phyloP scores from a whole-genome alignment of 352 stramenopile species.

The Lagenidium sp. region DNA sequence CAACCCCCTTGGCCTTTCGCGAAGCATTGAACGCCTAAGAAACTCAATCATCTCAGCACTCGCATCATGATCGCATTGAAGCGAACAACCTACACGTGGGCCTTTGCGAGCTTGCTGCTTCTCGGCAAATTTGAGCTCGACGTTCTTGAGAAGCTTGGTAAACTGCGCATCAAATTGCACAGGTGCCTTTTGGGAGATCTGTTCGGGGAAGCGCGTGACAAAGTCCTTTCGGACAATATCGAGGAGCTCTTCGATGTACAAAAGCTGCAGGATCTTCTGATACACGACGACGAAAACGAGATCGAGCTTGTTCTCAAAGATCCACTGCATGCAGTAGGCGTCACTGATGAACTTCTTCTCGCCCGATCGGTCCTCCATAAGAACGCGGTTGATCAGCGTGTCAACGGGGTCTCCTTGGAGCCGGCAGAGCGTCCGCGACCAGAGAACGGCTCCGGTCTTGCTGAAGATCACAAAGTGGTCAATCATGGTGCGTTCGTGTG shows the following conservation, averaged over 20 bases:
- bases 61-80: not conserved
- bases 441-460: constrained; percentile 87
- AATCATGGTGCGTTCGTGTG: no score
- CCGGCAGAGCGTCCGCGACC: constrained; percentile 83
- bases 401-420: constrained; percentile 81
- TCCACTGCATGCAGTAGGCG: constrained; percentile 87
- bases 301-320: constrained; percentile 89
- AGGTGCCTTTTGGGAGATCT: constrained; percentile 63
- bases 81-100: constrained; percentile 25
- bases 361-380: constrained; percentile 85
- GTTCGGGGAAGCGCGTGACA: constrained; percentile 54
- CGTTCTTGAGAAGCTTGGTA: constrained; percentile 63
- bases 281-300: constrained; percentile 90
- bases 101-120: constrained; percentile 54
- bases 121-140: constrained; percentile 54
- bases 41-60: not conserved
- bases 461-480: constrained; percentile 91
- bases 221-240: constrained; percentile 85
- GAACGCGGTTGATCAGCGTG: constrained; percentile 81
- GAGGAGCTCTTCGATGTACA: constrained; percentile 89
- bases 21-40: constrained; percentile 45
- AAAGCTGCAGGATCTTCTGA: constrained; percentile 86
- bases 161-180: constrained; percentile 80
- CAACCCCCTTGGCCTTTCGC: constrained; percentile 50
- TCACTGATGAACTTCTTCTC: constrained; percentile 82